Base-by-base conservation (phyloP, 2,329 filamentous ascomycete genomes). In the Penicillium polonicum region DNA sequence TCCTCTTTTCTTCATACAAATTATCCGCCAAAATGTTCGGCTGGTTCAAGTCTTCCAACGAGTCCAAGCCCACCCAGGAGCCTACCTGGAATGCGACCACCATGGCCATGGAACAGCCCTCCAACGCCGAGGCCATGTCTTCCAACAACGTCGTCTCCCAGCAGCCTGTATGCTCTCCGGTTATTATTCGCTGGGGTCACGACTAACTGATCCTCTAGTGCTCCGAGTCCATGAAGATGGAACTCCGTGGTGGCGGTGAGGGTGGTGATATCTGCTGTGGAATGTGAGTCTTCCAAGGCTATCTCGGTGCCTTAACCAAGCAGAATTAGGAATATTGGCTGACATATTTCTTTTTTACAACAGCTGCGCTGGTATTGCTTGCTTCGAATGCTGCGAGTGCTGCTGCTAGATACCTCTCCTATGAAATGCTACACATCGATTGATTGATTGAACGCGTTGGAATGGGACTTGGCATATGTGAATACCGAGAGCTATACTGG, bases 341-440 rank as follows among this genome's bases (percentile, higher is more conserved):
- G 8, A 46, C 21, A 4, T 4, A 5, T 23, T 23, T 23, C 2
- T 5, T 4, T 10, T 15, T 27, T 13, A 33, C 12, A 10, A 53
- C 17, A 57, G 54, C 13, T 57, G 54, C 35, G 54, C 54, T 8
- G 54, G 54, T 41, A 45, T 57, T 9, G 54, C 54, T 29, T 57
- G 54, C 35, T 52, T 57, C 35, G 54, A 57, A 21, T 57, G 54
- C 48, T 57, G 48, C 29, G 54, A 57, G 21, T 57, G 54, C 48
- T 57, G 54, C 54, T 57, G 54, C 54, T 57, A 57, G 35, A 46
- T 29, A 23, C 25, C 2, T 25, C 15, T 25, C 5, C 25, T 33
- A 31, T 27, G 48, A 21, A 31, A 39, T 38, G 2, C 13, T 43
- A 19, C 25, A 57, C 8, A 19, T 10, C 21, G 48, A 31, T 38